Base-by-base conservation (phyloP, 306 rosid genomes). In the Dryas alaskensis region DNA sequence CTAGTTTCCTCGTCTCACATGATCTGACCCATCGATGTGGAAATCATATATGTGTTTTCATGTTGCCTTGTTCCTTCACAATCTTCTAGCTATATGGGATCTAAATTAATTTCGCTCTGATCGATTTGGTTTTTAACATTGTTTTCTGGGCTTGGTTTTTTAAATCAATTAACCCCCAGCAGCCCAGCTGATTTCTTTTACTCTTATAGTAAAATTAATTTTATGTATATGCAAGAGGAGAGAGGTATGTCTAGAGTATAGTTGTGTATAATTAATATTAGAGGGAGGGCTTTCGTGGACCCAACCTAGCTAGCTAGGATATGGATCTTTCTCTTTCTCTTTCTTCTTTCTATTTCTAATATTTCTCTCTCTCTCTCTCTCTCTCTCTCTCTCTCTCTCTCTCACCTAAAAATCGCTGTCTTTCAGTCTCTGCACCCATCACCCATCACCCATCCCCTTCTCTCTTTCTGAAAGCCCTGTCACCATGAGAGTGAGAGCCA, bases 401-500 rank as follows among this genome's bases (percentile, higher is more conserved):
- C 80, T 81, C 80, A 80, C 89, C 92, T 76, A 85, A 88, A 88
- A 68, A 80, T 87, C 87, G 89, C 92, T 87, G 92, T 88, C 92
- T 84, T 76, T 81, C 81, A 80, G 87, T 80, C 79, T 82, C 79
- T 77, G 85, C 80, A 84, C 81, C 92, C 88, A 81, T 86, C 80
- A 84, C 81, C 92, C 88, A 81, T 86, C 83, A 77, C 80, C 83
- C 84, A 25, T 45, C 65, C 59, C 47, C 68, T 60, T 55, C 22
- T 22, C 67, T 79, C 86, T 82, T 74, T 83, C 93, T 81, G 86
- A 81, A 79, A 77, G 86, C 69, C 81, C 88, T 87, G 92, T 80
- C 98, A 84, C 80, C 96, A 89, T 93, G 89, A 90, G 91, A 89
- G 92, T 93, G 93, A 90, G 97, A 90, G 93, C 93, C 93, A 82